Base-by-base conservation (phyloP, 441 rosid species). In the Cnidoscolus chayamansa region DNA sequence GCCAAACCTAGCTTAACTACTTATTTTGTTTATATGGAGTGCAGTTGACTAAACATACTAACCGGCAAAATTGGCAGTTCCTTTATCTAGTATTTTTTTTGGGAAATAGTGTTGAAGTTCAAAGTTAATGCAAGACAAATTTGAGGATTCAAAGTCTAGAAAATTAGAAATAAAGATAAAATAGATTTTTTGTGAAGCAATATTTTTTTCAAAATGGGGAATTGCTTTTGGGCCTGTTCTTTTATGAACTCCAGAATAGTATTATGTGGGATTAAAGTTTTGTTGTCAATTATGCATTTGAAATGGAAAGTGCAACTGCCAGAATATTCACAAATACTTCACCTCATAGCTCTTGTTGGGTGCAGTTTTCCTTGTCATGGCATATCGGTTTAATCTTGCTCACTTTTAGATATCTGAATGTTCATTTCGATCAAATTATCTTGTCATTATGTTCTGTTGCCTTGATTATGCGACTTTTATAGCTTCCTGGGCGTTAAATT, bases 11-110 rank as follows among this genome's bases (percentile, higher is more conserved):
- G 35, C 58, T 67, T 76, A 69, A 65, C 45, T 43, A 17, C 50
- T 67, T 58, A 55, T 60, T 69, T 43, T 2, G 53, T 54, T 61
- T 25, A 35, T 8, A 32, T 63, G 11, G 45, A 9, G 70, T 8
- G 59, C 59, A n/a, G 58, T 19, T 62, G 32, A 57, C 72, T 45
- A 13, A 31, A 19, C 63, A 63, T 68, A 64, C 48, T 57, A 61
- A 17, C 65, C 47, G 10, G 63, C 59, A 35, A 64, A 63, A 16
- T 47, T 72, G 60, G 68, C 51, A 65, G 35, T 56, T 73, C 68
- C 51, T 45, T 72, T 8, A 1, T 54, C 2, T 60, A 48, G 20
- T 35, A 31, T 48, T 20, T 17, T 35, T 25, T 19, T 47, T 11
- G 12, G 51, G 70, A 47, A 13, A 65, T 54, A 47, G 11, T 2